Base-by-base conservation (phyloP, 495 filamentous ascomycete genomes). In the Penicillium arizonense region DNA sequence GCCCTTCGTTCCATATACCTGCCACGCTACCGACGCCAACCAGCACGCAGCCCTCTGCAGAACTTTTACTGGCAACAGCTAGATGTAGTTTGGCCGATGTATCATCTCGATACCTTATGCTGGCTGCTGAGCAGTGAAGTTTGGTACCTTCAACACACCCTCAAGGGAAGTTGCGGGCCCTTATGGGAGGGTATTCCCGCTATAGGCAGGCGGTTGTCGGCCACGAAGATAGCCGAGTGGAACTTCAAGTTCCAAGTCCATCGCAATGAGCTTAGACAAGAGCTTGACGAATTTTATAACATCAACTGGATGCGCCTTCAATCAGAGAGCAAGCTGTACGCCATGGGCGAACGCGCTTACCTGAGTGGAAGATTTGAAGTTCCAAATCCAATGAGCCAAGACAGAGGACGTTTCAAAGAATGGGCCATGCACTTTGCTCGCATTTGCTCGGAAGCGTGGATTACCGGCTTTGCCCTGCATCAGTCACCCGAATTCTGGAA, bases 31-130 rank as follows among this genome's bases (percentile, higher is more conserved):
- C 51, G 32, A 8, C 35, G 28, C 10, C 47, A 36, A 12, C 38
- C 41, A 1, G 21, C 55, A 18, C 44, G 49, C 33, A 57, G 50
- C 26, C 26, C 54, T 12, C 16, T 57, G 26, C 20, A 59, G 10
- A 28, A 60, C 56, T 61, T 56, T 18, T 47, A 58, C 47, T 69
- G 61, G 65, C 63, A 58, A 12, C 67, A 70, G 36, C 57, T 72
- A 9, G 67, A 72, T 59, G 55, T 65, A 28, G 52, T 62, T 20
- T 59, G 63, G 12, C 59, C 63, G 13, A 62, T 72, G 12, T 30
- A 56, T 0, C 20, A 63, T 11, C 30, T 51, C 1, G 14, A 44
- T 3, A 4, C 50, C 4, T 13, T 28, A 13, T 3, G 5, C 5
- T 34, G 14, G 23, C 9, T 11, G 11, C 14, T 67, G 13, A 13